phyloP scores from a whole-genome alignment of 495 filamentous ascomycete genomes.

The Talaromyces adpressus region DNA sequence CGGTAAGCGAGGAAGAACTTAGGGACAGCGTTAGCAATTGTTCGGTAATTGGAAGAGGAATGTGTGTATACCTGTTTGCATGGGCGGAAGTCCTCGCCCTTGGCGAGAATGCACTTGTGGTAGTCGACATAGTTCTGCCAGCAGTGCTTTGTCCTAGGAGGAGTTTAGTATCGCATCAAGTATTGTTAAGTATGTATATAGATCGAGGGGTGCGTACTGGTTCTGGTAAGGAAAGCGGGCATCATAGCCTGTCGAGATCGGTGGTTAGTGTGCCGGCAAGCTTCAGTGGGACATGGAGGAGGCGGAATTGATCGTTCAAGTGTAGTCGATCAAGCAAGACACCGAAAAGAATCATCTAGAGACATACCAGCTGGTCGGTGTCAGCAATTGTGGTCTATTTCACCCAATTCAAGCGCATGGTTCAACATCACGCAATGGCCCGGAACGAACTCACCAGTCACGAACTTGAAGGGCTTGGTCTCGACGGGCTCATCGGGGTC shows the following conservation, averaged over 20 bases:
- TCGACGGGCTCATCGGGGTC: conserved; percentile 79
- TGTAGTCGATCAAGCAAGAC: neutral
- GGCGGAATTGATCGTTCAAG: neutral
- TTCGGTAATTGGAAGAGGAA: neutral
- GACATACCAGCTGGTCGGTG: conserved; percentile 38
- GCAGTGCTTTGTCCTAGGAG: conserved; percentile 70
- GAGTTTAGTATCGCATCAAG: conserved; percentile 9
- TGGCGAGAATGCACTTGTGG: conserved; percentile 97
- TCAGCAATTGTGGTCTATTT: conserved; percentile 41
- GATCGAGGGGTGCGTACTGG: conserved; percentile 49
- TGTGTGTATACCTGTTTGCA: conserved; percentile 75
- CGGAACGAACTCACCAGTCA: conserved; percentile 70
- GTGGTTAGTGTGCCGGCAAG: neutral
- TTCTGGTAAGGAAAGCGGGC: conserved; percentile 98
- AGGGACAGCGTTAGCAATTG: neutral
- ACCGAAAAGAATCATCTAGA: neutral
- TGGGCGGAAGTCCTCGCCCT: conserved; percentile 97
- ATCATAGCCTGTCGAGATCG: conserved; percentile 69
- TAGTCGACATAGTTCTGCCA: conserved; percentile 99
- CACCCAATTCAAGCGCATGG: neutral
- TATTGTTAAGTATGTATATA: neutral
- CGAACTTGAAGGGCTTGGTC: conserved; percentile 99
- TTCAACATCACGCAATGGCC: conserved; percentile 36
- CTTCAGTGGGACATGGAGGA: neutral
- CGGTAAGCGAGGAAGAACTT: conserved; percentile 95